A percentile compares a stretch with the other conserved stretches of the same genome.
Conservation (phyloP, 305 asterid genomes). For the Salvia sclarea region DNA sequence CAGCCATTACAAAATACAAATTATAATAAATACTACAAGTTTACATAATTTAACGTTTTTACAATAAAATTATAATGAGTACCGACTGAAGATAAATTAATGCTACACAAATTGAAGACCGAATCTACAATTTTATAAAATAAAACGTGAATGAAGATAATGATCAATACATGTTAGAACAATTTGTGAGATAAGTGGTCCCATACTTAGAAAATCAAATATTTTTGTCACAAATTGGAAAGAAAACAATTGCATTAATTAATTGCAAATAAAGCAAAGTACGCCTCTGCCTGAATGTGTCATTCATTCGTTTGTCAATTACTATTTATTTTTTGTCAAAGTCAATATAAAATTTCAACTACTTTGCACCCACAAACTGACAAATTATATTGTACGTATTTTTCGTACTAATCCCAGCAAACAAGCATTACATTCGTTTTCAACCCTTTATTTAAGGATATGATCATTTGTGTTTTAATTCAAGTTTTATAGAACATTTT, state of each 20-base stretch:
- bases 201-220: neutral
- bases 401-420: neutral
- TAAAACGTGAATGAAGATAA: neutral
- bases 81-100: neutral
- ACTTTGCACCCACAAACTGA: neutral
- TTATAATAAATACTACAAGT: no score
- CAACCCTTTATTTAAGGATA: neutral
- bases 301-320: conserved; percentile 34
- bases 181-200: conserved; percentile 28
- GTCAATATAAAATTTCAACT: conserved; percentile 30
- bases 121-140: conserved; percentile 9
- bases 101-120: neutral
- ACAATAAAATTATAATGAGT: neutral
- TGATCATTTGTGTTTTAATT: neutral
- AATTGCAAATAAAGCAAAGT: conserved; percentile 15
- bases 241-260: neutral
- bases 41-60: no score
- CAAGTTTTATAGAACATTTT: neutral
- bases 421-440: neutral
- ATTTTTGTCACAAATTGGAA: neutral
- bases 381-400: neutral
- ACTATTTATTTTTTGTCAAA: conserved; percentile 34
- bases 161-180: conserved; percentile 13
- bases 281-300: conserved; percentile 17
- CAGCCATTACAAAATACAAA: neutral